Percentiles rank a stretch among this genome's conserved stretches.
Evolutionary conservation across 2,329 filamentous ascomycete species (phyloP).

Genomic region (Aspergillus floridensis): DNA sequence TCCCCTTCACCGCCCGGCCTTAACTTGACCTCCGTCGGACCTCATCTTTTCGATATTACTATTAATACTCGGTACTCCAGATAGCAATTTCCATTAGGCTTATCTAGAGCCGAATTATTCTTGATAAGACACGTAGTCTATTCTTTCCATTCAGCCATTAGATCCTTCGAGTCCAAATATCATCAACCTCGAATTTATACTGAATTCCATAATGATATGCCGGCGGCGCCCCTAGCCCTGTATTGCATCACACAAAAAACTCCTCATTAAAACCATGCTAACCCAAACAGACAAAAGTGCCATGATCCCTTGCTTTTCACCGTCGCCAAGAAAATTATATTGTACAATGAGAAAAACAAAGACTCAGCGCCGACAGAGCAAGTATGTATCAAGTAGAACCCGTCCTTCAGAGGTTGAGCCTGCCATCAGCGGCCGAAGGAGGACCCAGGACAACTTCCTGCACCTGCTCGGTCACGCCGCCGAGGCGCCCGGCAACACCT

Average conservation of each 20-base stretch:
- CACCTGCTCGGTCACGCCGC: conserved; percentile 58
- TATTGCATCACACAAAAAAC: conserved; percentile 4
- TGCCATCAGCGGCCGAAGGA: conserved; percentile 27
- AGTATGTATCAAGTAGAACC: background rate
- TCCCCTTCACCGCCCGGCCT: background rate
- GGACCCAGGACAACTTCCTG: conserved; percentile 55
- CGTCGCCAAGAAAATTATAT: conserved; percentile 3
- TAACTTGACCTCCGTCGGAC: background rate
- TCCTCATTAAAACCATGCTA: conserved; percentile 12
- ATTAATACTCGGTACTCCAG: background rate
- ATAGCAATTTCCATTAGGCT: no score
- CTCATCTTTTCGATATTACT: background rate
- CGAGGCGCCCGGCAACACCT: conserved; percentile 61
- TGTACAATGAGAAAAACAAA: conserved; percentile 12
- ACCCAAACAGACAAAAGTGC: conserved; percentile 4
- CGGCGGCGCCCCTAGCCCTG: background rate
- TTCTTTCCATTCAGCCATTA: background rate
- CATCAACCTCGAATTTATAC: background rate
- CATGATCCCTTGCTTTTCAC: background rate
- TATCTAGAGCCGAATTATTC: no score
- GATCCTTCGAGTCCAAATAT: no score
- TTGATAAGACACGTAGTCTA: background rate
- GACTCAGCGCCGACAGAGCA: background rate
- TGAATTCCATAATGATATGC: background rate
- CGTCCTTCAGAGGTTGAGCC: conserved; percentile 21